These are phyloP conservation scores for Cornus kousa DNA, from an alignment of 148 eudicot genomes.

Conservation along the genomic window DNA sequence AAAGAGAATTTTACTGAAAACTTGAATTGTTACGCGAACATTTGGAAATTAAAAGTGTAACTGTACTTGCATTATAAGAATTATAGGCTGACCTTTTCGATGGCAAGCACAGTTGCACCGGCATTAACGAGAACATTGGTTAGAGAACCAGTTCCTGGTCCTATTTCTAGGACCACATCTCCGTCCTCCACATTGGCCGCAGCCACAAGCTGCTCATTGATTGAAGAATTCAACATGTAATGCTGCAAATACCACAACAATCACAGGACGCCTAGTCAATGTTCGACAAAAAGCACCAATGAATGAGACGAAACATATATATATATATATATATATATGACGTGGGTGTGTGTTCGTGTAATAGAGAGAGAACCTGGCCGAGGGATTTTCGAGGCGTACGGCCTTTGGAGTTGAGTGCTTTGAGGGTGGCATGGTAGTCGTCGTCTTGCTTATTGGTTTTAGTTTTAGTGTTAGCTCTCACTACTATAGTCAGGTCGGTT, in stretches of 20 bases:
- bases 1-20: not conserved
- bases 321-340: not conserved
- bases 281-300: slow-evolving; percentile 32
- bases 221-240: slow-evolving; percentile 73
- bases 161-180: slow-evolving; percentile 89
- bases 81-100: slow-evolving; percentile 20
- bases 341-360: no score
- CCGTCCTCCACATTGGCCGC: slow-evolving; percentile 78
- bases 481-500: not conserved
- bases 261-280: slow-evolving; percentile 15
- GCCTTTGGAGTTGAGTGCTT: slow-evolving; percentile 84
- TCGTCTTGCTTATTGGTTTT: slow-evolving; percentile 36
- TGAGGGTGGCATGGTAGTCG: slow-evolving; percentile 81
- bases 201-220: slow-evolving; percentile 70
- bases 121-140: slow-evolving; percentile 60
- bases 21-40: not conserved
- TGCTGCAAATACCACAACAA: slow-evolving; percentile 53
- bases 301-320: not conserved
- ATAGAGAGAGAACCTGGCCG: slow-evolving; percentile 60
- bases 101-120: slow-evolving; percentile 33
- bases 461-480: slow-evolving; percentile 21
- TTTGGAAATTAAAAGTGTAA: not conserved
- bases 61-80: not conserved
- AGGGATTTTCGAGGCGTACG: slow-evolving; percentile 90
- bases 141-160: slow-evolving; percentile 93